Base-by-base conservation (phyloP, 2,329 filamentous ascomycete genomes). In the Xylariaceae sp. region DNA sequence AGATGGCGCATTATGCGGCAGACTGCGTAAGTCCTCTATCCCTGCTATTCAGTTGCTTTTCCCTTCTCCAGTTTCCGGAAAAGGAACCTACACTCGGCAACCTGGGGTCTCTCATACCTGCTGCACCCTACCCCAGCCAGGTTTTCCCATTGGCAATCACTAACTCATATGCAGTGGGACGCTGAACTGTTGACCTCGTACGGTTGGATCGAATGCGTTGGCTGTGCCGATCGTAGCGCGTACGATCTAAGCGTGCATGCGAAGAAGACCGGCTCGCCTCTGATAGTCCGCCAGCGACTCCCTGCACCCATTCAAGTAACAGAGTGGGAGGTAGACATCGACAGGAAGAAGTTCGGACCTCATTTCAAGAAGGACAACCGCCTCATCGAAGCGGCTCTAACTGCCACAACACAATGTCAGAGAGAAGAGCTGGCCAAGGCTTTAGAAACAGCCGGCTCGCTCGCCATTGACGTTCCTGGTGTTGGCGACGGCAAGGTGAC, bases 151-250 rank as follows among this genome's bases (percentile, higher is more conserved):
- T 35, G 18, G 32, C 29, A 30, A 11, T 17, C 36, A 24, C 39
- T 45, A 37, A 45, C 16, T 36, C 4, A 4, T 36, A 30, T 39
- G 9, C 40, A 43, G 37, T 97, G 92, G 92, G 92, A 98, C 64
- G 90, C 88, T 11, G 92, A 98, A 65, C 71, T 98, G 39, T 72
- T 85, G 47, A 97, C 87, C 41, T 89, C 85, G 46, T 89, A 89
- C 57, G 92, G 92, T 61, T 98, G 92, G 92, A 86, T 97, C 48
- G 92, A 98, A 71, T 97, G 90, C 63, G 90, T 97, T 56, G 92
- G 92, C 47, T 97, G 92, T 64, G 92, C 92, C 45, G 90, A 96
- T 62, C 81, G 92, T 56, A 94, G 86, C 60, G 92, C 92, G 14
- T 98, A 95, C 63, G 92, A 98, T 65, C 65, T 97, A 61, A 84